Conservation (phyloP, 2,329 filamentous ascomycete species). For the Verticillium isaacii region DNA sequence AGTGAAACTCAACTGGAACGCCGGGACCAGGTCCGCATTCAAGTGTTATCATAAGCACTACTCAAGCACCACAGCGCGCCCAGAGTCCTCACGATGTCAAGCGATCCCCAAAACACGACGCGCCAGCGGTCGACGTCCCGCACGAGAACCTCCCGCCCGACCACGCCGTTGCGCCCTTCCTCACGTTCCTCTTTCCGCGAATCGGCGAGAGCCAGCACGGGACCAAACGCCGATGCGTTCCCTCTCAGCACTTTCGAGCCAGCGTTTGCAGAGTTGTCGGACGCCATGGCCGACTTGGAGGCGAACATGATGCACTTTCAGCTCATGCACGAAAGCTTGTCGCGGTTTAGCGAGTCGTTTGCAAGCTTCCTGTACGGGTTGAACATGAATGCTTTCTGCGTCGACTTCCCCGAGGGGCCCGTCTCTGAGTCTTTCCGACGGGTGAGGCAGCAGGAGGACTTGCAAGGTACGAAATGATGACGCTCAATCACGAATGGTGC, state of each 20-base stretch:
- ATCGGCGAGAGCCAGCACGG: conserved; percentile 55
- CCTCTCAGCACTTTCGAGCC: conserved; percentile 83
- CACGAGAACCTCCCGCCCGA: conserved; percentile 68
- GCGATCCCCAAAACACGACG: not conserved
- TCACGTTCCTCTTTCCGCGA: conserved; percentile 86
- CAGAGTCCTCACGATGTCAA: not conserved
- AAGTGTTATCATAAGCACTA: too few relatives aligned
- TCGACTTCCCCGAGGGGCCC: conserved; percentile 93
- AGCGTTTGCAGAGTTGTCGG: conserved; percentile 86
- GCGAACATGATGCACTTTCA: conserved; percentile 97
- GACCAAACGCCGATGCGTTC: conserved; percentile 47
- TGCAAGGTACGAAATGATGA: conserved; percentile 20
- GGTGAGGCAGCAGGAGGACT: conserved; percentile 52
- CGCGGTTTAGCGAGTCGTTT: conserved; percentile 93
- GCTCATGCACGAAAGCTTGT: conserved; percentile 90
- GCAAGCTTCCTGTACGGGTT: conserved; percentile 91
- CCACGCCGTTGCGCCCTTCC: conserved; percentile 84
- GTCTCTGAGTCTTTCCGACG: conserved; percentile 77
- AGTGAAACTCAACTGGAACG: not conserved
- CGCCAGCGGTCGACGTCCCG: conserved; percentile 51
- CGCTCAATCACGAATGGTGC: not conserved
- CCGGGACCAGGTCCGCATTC: too few relatives aligned
- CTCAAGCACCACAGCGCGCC: not conserved
- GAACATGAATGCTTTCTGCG: conserved; percentile 99
- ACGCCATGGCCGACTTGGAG: conserved; percentile 92